Conservation (phyloP, 305 asterid species). For the Fraxinus dipetala region DNA sequence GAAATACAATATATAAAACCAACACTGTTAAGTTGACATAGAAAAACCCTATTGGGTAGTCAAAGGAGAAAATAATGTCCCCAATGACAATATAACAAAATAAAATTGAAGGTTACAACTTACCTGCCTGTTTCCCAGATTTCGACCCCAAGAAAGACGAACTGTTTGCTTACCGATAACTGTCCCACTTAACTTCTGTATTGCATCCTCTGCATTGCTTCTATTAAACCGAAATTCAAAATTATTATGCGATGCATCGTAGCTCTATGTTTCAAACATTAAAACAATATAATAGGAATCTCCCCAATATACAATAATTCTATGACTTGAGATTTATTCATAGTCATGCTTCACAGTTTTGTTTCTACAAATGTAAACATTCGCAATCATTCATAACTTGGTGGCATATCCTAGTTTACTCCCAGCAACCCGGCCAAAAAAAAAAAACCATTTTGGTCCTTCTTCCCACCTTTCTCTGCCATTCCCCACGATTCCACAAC, state of each 20-base stretch:
- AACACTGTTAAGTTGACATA: neutral
- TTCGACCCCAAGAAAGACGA: slow-evolving; percentile 96
- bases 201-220: slow-evolving; percentile 79
- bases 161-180: slow-evolving; percentile 83
- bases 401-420: neutral
- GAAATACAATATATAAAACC: neutral
- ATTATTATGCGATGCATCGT: neutral
- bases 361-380: neutral
- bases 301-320: neutral
- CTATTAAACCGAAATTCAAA: slow-evolving; percentile 34
- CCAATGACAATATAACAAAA: neutral
- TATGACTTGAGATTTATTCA: neutral
- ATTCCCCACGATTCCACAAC: neutral
- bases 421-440: neutral
- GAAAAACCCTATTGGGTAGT: neutral
- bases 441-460: neutral
- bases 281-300: neutral
- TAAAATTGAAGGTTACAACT: neutral
- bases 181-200: slow-evolving; percentile 72
- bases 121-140: slow-evolving; percentile 75
- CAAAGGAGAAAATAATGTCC: neutral
- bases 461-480: neutral
- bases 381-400: neutral
- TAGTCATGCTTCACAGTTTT: neutral
- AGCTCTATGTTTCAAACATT: neutral